phyloP scores from a whole-genome alignment of 805 yeast genomes.

The Saturnispora ahearnii region DNA sequence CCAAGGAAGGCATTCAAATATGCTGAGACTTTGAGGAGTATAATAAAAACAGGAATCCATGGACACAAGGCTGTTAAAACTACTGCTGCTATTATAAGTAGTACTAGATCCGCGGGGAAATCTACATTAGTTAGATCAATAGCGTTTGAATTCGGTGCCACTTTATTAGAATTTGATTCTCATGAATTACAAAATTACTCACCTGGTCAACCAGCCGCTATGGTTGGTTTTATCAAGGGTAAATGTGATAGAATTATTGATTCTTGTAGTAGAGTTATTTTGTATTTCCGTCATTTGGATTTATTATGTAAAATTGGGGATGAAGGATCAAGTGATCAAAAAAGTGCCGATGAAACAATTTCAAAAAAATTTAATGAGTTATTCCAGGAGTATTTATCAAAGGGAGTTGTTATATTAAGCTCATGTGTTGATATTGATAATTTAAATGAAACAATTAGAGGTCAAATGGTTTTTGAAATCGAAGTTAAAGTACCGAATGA shows the following conservation, averaged over 20 bases:
- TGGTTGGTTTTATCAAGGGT: conserved; percentile 70
- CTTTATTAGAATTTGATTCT: conserved; percentile 61
- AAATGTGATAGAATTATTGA: conserved; percentile 56
- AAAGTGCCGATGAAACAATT: conserved; percentile 30
- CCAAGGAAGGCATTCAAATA: conserved; percentile 31
- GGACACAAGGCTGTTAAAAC: conserved; percentile 40
- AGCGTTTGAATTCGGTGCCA: conserved; percentile 52
- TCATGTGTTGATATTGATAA: conserved; percentile 62
- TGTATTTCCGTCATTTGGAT: conserved; percentile 67
- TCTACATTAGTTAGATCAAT: conserved; percentile 48
- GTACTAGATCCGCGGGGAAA: conserved; percentile 74
- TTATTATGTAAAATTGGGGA: conserved; percentile 59
- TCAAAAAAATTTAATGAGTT: conserved; percentile 48
- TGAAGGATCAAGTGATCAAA: conserved; percentile 34
- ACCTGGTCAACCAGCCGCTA: conserved; percentile 52
- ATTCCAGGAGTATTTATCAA: conserved; percentile 43
- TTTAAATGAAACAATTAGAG: conserved; percentile 55
- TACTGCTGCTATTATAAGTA: conserved; percentile 56
- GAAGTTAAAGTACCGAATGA: conserved; percentile 73
- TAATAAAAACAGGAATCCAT: conserved; percentile 43
- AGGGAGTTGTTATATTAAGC: conserved; percentile 48
- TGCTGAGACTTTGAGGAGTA: conserved; percentile 44
- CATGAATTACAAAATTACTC: conserved; percentile 58
- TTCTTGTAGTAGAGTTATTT: conserved; percentile 36
- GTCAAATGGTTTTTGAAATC: conserved; percentile 67